Conservation (phyloP, 1,284 basidiomycete species). For the Malassezia brasiliensis region DNA sequence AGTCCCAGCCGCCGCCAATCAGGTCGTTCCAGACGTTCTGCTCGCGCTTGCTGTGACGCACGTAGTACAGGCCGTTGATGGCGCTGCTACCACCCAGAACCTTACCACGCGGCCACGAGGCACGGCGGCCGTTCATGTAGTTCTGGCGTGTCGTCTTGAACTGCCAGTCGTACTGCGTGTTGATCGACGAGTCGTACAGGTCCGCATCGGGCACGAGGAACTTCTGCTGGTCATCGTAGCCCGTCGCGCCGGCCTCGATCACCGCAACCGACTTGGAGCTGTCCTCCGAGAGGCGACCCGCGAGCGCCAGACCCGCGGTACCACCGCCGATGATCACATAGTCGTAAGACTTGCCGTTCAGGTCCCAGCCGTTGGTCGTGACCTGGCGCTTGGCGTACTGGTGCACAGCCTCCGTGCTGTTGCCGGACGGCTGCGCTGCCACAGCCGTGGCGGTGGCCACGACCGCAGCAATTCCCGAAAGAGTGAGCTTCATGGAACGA, state of each 20-base stretch:
- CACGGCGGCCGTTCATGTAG: slow-evolving; percentile 19
- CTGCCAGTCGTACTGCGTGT: slow-evolving; percentile 31
- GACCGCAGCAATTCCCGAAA: background rate
- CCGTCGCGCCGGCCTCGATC: slow-evolving; percentile 54
- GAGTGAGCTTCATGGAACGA: background rate
- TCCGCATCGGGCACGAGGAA: slow-evolving; percentile 21
- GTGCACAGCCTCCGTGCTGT: background rate
- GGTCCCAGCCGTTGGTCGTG: slow-evolving; percentile 15
- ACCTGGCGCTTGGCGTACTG: slow-evolving; percentile 1
- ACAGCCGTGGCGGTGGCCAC: background rate
- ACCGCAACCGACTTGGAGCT: slow-evolving; percentile 56
- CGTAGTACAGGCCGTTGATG: slow-evolving; percentile 50
- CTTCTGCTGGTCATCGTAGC: slow-evolving; percentile 20
- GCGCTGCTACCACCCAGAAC: slow-evolving; percentile 51
- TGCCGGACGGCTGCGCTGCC: background rate
- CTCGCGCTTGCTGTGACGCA: slow-evolving; percentile 38
- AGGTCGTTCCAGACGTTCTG: slow-evolving; percentile 29
- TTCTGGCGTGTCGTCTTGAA: slow-evolving; percentile 20
- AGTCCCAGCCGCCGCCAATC: slow-evolving; percentile 27
- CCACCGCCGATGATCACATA: slow-evolving; percentile 90
- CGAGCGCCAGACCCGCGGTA: slow-evolving; percentile 79
- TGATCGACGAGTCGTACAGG: slow-evolving; percentile 24
- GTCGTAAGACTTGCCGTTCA: slow-evolving; percentile 49
- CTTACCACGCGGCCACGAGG: slow-evolving; percentile 48
- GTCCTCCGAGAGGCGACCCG: slow-evolving; percentile 67